A percentile compares a stretch with the other conserved stretches of the same genome.
These are phyloP conservation scores for Phytophthora constricta DNA, from an alignment of 352 stramenopile genomes.

Conservation along the genomic window DNA sequence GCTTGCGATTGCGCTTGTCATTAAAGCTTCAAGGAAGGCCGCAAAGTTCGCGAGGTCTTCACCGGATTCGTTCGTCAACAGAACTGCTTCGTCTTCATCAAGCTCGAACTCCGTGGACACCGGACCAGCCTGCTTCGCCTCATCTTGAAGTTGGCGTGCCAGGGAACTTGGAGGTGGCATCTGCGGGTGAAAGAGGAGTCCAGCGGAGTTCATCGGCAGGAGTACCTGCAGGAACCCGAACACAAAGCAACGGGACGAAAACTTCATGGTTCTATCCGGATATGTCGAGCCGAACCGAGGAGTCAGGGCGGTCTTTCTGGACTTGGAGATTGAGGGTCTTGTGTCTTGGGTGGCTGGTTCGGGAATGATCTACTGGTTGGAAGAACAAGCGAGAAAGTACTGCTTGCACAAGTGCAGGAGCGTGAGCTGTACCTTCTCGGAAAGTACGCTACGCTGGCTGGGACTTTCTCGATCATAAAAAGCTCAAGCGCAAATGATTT, in stretches of 20 bases:
- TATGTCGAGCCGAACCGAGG: too few relatives aligned
- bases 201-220: constrained; percentile 7
- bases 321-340: constrained; percentile 14
- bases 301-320: constrained; percentile 3
- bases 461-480: too few relatives aligned
- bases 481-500: not conserved
- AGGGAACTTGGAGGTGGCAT: not conserved
- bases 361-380: constrained; percentile 7
- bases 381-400: constrained; percentile 24
- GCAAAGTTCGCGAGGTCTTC: constrained; percentile 12
- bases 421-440: too few relatives aligned
- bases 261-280: constrained; percentile 14
- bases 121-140: constrained; percentile 7
- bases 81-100: not conserved
- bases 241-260: not conserved
- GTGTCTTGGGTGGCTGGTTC: constrained; percentile 9
- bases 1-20: not conserved
- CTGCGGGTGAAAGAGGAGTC: not conserved
- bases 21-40: constrained; percentile 20
- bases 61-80: not conserved
- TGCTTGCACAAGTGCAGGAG: too few relatives aligned
- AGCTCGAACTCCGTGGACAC: constrained; percentile 13
- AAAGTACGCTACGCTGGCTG: not conserved
- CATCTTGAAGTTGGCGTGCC: constrained; percentile 9
- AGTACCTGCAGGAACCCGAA: constrained; percentile 10